These are phyloP conservation scores for Gossypioides kirkii DNA, from an alignment of 345 rosid species.

Conservation along the genomic window DNA sequence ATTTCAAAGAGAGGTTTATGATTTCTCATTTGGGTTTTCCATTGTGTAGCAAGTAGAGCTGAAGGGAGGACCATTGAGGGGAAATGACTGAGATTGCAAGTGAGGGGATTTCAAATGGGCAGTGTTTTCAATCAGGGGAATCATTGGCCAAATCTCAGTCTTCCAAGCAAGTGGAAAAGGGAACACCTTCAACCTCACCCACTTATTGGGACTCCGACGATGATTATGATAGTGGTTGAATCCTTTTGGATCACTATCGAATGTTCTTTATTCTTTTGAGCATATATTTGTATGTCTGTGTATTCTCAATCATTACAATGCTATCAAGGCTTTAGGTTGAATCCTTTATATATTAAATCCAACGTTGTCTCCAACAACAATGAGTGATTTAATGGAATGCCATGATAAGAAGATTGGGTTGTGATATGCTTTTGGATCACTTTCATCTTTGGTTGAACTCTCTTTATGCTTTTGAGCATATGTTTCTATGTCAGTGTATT, in stretches of 20 bases:
- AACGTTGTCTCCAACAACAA: too few relatives aligned
- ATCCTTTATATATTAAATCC: not conserved
- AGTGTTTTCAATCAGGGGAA: constrained; percentile 64
- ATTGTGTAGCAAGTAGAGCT: constrained; percentile 23
- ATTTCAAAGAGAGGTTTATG: constrained; percentile 5
- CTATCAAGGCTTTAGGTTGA: not conserved
- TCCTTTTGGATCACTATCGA: constrained; percentile 13
- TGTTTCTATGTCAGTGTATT: not conserved
- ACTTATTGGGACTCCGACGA: constrained; percentile 86
- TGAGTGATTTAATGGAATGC: too few relatives aligned
- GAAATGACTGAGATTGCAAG: constrained; percentile 61
- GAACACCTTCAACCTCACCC: constrained; percentile 79
- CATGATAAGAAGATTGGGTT: too few relatives aligned
- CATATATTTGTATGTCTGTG: not conserved
- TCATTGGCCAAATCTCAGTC: constrained; percentile 86
- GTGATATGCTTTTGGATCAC: constrained; percentile 35
- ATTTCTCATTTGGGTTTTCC: constrained; percentile 4
- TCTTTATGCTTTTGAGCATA: not conserved
- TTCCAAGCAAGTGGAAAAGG: constrained; percentile 87
- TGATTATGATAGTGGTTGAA: constrained; percentile 69
- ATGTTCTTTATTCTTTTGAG: not conserved
- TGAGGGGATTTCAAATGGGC: constrained; percentile 56
- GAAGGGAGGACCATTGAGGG: constrained; percentile 33
- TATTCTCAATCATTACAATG: not conserved
- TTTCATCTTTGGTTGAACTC: not conserved